Evolutionary conservation across 2,329 filamentous ascomycete species (phyloP).

Genomic region (Penicillium sp.): DNA sequence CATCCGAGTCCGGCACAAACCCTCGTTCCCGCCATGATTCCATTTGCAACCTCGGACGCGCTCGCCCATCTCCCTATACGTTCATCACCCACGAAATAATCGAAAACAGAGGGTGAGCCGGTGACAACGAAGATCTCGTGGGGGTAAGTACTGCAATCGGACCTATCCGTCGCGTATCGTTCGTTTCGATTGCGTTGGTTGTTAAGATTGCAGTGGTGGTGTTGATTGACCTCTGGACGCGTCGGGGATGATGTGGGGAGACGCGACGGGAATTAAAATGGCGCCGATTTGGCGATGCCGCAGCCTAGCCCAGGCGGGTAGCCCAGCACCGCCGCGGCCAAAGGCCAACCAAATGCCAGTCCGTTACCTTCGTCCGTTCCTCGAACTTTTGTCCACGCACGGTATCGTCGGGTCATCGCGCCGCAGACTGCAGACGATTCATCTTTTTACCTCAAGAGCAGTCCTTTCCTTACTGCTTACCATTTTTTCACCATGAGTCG

Average conservation of each 20-base stretch:
- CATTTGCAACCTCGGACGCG: constrained; percentile 43
- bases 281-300: constrained; percentile 30
- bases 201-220: neutral
- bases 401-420: no score
- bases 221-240: constrained; percentile 24
- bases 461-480: neutral
- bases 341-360: neutral
- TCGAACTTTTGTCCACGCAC: no score
- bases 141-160: neutral
- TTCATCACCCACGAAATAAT: constrained; percentile 27
- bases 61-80: constrained; percentile 42
- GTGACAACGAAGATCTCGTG: neutral
- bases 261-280: constrained; percentile 28
- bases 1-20: constrained; percentile 58
- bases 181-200: neutral
- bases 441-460: neutral
- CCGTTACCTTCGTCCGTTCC: neutral
- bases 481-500: constrained; percentile 38
- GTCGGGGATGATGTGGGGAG: constrained; percentile 33
- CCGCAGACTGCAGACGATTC: neutral
- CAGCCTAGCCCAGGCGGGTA: no score
- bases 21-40: constrained; percentile 57
- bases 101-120: neutral
- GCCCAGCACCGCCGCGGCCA: neutral
- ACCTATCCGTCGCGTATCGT: neutral